Conservation (phyloP, 2,329 filamentous ascomycete genomes). For the Tolypocladium endophyticum region DNA sequence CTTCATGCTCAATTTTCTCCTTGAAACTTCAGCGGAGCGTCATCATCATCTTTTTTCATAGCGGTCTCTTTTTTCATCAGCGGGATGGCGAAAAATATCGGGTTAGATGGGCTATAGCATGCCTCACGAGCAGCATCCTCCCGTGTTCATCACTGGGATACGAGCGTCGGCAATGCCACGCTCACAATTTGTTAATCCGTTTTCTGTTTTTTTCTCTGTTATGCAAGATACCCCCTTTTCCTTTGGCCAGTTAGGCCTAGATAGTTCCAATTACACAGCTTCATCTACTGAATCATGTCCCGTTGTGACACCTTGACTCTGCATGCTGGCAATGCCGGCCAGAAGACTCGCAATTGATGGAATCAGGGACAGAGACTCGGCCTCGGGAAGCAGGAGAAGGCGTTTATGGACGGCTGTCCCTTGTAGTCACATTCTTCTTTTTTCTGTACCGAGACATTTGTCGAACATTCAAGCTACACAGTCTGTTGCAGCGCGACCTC, state of each 20-base stretch:
- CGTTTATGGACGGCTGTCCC: neutral
- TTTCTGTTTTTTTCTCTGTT: neutral
- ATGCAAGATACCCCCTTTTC: conserved; percentile 1
- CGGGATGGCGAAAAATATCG: neutral
- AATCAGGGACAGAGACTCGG: neutral
- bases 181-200: neutral
- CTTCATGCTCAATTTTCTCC: neutral
- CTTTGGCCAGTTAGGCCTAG: neutral
- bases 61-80: neutral
- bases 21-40: conserved; percentile 1
- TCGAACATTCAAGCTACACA: neutral
- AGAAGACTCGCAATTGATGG: neutral
- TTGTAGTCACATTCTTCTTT: neutral
- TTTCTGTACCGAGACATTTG: too few relatives aligned
- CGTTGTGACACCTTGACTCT: neutral
- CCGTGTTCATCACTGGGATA: neutral
- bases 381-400: neutral
- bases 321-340: neutral
- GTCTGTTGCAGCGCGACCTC: neutral
- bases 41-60: conserved; percentile 1
- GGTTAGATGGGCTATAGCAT: neutral
- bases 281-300: neutral
- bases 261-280: neutral
- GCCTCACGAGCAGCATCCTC: neutral
- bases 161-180: neutral